Base-by-base conservation (phyloP, 2,329 filamentous ascomycete genomes). In the Aureobasidium subglaciale region DNA sequence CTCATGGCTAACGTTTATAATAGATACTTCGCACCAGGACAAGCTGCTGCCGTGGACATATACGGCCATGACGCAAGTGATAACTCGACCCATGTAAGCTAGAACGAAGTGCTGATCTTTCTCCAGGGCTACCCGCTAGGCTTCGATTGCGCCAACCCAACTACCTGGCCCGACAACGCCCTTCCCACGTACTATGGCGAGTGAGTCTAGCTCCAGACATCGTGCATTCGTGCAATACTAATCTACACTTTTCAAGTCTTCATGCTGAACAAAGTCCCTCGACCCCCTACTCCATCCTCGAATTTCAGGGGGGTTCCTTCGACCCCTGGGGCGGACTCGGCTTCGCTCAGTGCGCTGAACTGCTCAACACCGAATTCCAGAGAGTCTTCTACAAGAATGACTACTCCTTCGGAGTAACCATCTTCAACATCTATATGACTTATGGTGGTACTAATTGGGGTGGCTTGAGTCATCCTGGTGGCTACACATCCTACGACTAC, bases 381-480 rank as follows among this genome's bases (percentile, higher is more conserved):
- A 75, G 87, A 15, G 65, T 86, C 5, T 85, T 82, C 67, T 86
- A 86, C 65, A 75, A 82, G 16, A 79, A 84, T 62, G 76, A 84
- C 50, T 80, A 84, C 52, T 81, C 82, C 34, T 80, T 84, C 15
- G 84, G 83, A 0, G 78, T 84, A 2, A 82, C 80, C 0, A 80
- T 92, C 7, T 73, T 90, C 56, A 90, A 84, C 61, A 64, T 89
- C 1, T 91, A 90, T 67, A 91, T 91, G 88, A 84, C 79, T 1
- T 88, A 79, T 61, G 83, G 83, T 4, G 83, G 83, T 2, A 85
- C 82, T 0, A 84, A 81, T 59, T 85, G 81, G 81, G 82, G 81
- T 4, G 77, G 77, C 48, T 69, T 82, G 37, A 78, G 80, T 13
- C 76, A 76, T 2, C 80, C 82, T 0, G 78, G 81, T 1, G 80